Evolutionary conservation across 306 rosid genomes (phyloP), one percentile per base, ranked within the genome.

Genomic region (Lathyrus sativus): DNA sequence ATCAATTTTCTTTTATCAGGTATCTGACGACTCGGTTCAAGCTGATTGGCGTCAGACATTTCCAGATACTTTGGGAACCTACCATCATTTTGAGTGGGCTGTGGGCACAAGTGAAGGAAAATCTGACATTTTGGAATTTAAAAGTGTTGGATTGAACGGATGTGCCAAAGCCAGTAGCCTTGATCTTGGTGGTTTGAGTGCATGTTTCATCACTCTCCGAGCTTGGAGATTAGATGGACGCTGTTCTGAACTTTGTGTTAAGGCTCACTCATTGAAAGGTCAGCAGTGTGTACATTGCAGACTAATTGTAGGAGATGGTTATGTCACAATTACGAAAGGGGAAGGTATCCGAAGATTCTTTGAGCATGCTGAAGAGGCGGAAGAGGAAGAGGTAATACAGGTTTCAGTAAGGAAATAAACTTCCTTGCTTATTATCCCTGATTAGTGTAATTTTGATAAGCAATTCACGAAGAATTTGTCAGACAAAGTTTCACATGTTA

Each of bases 311-410:
- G 96, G 99, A 65, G 99, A 87, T 51, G 96, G 99, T 72, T 90
- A 79, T 72, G 89, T 90, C 50, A 83, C 92, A 75, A 95, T 95
- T 73, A 87, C 95, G 35, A 95, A 91, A 80, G 99, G 99, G 68
- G 99, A 88, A 75, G 87, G 81, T 73, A 87, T 95, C 67, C 86
- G 86, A 83, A 84, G 86, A 80, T 95, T 95, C 80, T 95, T 95
- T 84, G 99, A 95, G 82, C 92, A 88, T 75, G 99, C 97, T 78
- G 99, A 95, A 85, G 99, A 95, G 85, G 97, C 97, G 19, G 99
- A 95, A 79, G 99, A 95, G 83, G 99, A 95, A 72, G 99, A 95
- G 99, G 99, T 95, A 81, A 80, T 74, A 65, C 51, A 51, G 46
- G 62, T 67, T 84, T 46, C 67, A 18, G 45, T 41, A 12, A 57